Base-by-base conservation (phyloP, 2,329 filamentous ascomycete species). In the Lasiodiplodia theobromae region DNA sequence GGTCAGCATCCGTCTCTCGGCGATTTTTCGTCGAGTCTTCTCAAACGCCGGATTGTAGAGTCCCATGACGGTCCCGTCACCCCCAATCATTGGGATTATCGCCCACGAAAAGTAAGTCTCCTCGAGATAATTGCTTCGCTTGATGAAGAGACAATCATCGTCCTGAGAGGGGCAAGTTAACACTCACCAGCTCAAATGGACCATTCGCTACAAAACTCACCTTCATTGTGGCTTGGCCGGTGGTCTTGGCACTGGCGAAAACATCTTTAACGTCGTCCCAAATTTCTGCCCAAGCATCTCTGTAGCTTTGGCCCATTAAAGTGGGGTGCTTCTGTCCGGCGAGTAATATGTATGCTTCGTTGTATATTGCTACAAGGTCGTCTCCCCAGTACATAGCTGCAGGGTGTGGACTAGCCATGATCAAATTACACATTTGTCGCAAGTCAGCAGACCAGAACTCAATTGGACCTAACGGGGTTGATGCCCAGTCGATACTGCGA, bases 21-120 rank as follows among this genome's bases (percentile, higher is more conserved):
- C 92, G 70, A 96, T 89, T 74, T 92, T 92, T 23, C 92, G 86
- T 25, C 91, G 82, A 1, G 92, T 96, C 75, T 94, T 93, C 72
- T 96, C 92, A 72, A 94, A 95, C 0, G 90, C 87, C 2, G 92
- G 92, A 74, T 94, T 94, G 77, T 93, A 94, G 0, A 95, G 78
- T 2, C 91, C 92, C 70, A 92, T 88, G 8, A 94, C 91, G 14
- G 87, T 87, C 2, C 92, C 92, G 69, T 94, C 90, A 49, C 86
- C 84, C 3, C 92, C 92, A 1, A 95, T 87, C 70, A 95, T 84
- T 0, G 92, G 92, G 31, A 95, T 90, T 52, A 95, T 89, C 1
- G 89, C 92, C 92, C 92, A 95, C 14, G 90, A 92, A 76, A 95
- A 95, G 75, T 92, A 95, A 0, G 91, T 89, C 75, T 96, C 92